Base-by-base conservation (phyloP, 2,329 filamentous ascomycete genomes). In the Pseudogymnoascus sp. region DNA sequence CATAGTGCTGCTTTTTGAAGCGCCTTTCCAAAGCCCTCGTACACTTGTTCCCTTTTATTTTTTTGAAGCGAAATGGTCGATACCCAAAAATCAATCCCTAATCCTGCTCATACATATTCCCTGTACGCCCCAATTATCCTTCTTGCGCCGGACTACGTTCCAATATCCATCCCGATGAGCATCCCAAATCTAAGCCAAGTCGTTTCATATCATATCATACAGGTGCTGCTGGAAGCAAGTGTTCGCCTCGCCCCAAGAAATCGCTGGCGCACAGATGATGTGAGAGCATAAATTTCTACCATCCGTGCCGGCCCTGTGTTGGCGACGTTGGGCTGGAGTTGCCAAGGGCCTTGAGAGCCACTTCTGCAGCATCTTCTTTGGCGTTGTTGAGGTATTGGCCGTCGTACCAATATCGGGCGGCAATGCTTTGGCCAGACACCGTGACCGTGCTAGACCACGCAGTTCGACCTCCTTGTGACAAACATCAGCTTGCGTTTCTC, bases 331-430 rank as follows among this genome's bases (percentile, higher is more conserved):
- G 72, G 59, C 70, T 75, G 62, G 74, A 77, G 59, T 73, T 73
- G 63, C 64, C 67, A 62, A 90, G 74, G 75, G 80, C 82, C 70
- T 80, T 82, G 65, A 89, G 74, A 26, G 91, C 91, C 65, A 89
- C 83, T 76, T 96, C 91, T 67, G 92, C 91, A n/a, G 91, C 92
- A 73, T 96, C 92, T 75, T 96, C 92, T 76, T 85, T 88, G 63
- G 91, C 91, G 71, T 95, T 95, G 79, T 92, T 85, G 74, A 93
- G 81, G 72, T 91, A 91, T 73, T 91, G 86, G 65, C 91, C 91
- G 74, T 95, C 92, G 76, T 96, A 96, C 91, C 91, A 96, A 76
- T 86, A 96, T 66, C 91, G 84, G 55, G 91, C 91, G n/a, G 81
- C 73, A 69, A 90, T 81, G 55, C 77, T 81, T 60, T 81, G 77